A percentile compares a stretch with the other conserved stretches of the same genome.
Conservation (phyloP, 2,329 filamentous ascomycete genomes). For the Diaporthe sp. region DNA sequence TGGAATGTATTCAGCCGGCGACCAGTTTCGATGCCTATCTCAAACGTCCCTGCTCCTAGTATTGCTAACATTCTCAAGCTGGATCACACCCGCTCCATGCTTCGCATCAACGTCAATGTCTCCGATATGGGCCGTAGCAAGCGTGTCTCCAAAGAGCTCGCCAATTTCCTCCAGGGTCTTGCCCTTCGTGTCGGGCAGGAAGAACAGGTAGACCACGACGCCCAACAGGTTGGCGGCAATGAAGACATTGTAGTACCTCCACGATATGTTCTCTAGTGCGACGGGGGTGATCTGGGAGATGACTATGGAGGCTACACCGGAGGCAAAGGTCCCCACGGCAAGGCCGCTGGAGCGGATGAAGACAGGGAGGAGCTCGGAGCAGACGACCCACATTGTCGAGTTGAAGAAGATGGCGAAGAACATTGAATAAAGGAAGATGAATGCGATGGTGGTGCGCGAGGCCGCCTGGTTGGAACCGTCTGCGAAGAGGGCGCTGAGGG, state of each 20-base stretch:
- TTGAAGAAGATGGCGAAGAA: slow-evolving; percentile 48
- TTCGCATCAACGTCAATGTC: slow-evolving; percentile 19
- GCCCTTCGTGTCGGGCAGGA: slow-evolving; percentile 47
- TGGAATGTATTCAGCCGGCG: not conserved
- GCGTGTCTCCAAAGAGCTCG: slow-evolving; percentile 45
- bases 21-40: not conserved
- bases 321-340: slow-evolving; percentile 54
- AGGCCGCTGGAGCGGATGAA: slow-evolving; percentile 70
- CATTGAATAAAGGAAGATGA: slow-evolving; percentile 46
- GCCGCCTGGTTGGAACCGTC: slow-evolving; percentile 38
- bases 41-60: not conserved
- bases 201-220: slow-evolving; percentile 45
- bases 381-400: slow-evolving; percentile 44
- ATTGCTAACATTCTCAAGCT: slow-evolving; percentile 2
- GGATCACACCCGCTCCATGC: not conserved
- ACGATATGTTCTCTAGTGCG: slow-evolving; percentile 43
- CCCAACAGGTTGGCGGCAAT: slow-evolving; percentile 45
- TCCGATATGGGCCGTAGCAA: slow-evolving; percentile 18
- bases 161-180: slow-evolving; percentile 47
- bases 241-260: slow-evolving; percentile 48
- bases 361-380: slow-evolving; percentile 55
- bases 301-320: slow-evolving; percentile 45
- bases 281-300: slow-evolving; percentile 42
- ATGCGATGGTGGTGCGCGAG: slow-evolving; percentile 41
- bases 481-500: slow-evolving; percentile 38